Conservation (phyloP, 2,329 filamentous ascomycete species). For the Microsporum ferrugineum region DNA sequence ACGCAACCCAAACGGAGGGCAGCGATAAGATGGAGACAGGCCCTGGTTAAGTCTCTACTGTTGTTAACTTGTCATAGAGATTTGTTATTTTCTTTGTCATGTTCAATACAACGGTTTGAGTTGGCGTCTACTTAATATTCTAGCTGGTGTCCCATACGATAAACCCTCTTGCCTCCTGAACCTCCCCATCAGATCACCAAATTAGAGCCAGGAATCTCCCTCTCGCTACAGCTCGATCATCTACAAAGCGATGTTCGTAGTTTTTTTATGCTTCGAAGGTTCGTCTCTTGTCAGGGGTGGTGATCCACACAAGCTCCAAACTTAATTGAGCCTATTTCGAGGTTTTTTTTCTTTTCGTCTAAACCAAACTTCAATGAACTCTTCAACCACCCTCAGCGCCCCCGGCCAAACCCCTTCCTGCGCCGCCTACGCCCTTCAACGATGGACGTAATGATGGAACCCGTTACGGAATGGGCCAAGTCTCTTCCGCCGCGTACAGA, state of each 20-base stretch:
- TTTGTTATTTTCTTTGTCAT: neutral
- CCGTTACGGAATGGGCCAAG: conserved; percentile 17
- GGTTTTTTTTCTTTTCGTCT: too few relatives aligned
- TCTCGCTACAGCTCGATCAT: too few relatives aligned
- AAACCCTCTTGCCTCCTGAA: neutral
- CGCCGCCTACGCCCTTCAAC: conserved; percentile 65
- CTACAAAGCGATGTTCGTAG: too few relatives aligned
- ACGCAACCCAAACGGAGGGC: conserved; percentile 4
- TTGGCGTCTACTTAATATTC: neutral
- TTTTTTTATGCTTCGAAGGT: too few relatives aligned
- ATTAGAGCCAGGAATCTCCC: too few relatives aligned
- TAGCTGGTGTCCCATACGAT: neutral
- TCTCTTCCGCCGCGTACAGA: conserved; percentile 18
- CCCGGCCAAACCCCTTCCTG: conserved; percentile 55
- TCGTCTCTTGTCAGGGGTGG: conserved; percentile 50
- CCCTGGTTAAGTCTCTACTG: conserved; percentile 15
- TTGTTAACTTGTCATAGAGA: neutral
- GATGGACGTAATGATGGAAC: conserved; percentile 13
- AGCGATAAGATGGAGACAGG: conserved; percentile 30
- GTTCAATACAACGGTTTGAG: neutral
- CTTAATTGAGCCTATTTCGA: conserved; percentile 29
- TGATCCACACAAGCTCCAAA: conserved; percentile 63
- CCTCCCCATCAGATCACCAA: neutral
- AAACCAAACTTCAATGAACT: too few relatives aligned
- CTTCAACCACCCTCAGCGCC: neutral